These are phyloP conservation scores for Malus sieversii DNA, from an alignment of 306 rosid species.

Conservation along the genomic window DNA sequence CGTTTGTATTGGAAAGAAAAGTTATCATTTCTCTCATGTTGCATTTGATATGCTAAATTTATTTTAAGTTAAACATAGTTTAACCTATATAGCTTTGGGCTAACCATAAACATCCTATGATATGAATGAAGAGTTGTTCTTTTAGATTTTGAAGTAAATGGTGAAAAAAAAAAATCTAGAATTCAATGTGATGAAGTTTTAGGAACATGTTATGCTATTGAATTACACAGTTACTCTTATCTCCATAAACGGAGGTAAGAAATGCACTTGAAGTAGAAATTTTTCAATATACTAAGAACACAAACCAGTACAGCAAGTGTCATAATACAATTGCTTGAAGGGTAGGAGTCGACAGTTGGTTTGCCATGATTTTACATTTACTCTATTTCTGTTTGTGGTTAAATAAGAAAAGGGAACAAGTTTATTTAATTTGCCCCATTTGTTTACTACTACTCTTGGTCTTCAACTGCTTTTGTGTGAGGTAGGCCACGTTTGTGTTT, in stretches of 20 bases:
- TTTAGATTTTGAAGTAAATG: no score
- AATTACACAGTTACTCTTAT: not conserved
- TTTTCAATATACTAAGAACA: fast-evolving
- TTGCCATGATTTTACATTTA: not conserved
- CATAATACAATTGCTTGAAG: not conserved
- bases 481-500: not conserved
- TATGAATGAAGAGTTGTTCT: not conserved
- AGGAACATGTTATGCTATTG: not conserved
- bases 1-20: no score
- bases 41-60: no score
- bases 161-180: no score
- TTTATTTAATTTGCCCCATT: not conserved
- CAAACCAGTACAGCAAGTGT: no score
- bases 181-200: not conserved
- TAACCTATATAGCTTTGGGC: not conserved
- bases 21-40: no score
- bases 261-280: not conserved
- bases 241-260: not conserved
- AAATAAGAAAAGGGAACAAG: not conserved
- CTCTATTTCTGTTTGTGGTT: not conserved
- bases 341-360: not conserved
- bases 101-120: not conserved
- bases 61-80: not conserved
- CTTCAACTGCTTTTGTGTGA: not conserved
- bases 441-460: not conserved